Percentiles rank a stretch among this genome's conserved stretches.
Evolutionary conservation across 1,139 yeast species (phyloP).

Genomic region (Sugiyamaella pinicola): DNA sequence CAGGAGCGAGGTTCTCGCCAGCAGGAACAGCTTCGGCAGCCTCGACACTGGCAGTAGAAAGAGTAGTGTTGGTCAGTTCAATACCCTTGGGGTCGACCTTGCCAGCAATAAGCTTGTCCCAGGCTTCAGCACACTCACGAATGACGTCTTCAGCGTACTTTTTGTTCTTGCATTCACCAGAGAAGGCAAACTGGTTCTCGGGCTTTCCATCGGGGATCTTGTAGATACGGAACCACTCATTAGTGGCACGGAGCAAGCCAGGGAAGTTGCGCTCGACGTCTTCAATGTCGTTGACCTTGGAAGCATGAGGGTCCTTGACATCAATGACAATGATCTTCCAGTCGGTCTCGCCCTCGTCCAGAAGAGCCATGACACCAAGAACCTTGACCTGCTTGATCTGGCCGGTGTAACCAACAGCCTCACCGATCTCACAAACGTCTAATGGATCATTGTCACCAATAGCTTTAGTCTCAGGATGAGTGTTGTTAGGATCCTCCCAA

Average conservation of each 20-base stretch:
- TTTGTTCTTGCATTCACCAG: constrained; percentile 76
- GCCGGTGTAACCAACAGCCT: constrained; percentile 68
- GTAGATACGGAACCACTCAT: constrained; percentile 90
- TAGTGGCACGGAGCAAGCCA: constrained; percentile 76
- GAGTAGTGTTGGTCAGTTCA: constrained; percentile 72
- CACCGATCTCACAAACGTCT: constrained; percentile 89
- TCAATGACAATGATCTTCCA: constrained; percentile 88
- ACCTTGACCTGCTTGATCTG: constrained; percentile 81
- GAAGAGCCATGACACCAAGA: constrained; percentile 80
- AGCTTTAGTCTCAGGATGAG: constrained; percentile 56
- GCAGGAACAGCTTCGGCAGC: constrained; percentile 56
- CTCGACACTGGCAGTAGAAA: constrained; percentile 53
- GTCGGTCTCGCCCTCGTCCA: constrained; percentile 92
- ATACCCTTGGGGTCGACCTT: constrained; percentile 49
- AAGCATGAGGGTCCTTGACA: constrained; percentile 72
- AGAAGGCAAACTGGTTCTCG: constrained; percentile 80
- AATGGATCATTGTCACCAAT: constrained; percentile 89
- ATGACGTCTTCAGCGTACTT: constrained; percentile 72
- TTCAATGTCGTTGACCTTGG: constrained; percentile 68
- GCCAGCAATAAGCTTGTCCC: constrained; percentile 64
- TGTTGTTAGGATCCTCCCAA: constrained; percentile 87
- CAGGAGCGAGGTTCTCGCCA: constrained; percentile 66
- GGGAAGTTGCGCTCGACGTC: constrained; percentile 79
- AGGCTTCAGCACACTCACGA: constrained; percentile 68
- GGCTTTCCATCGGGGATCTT: constrained; percentile 92